phyloP scores from a whole-genome alignment of 1,284 basidiomycete species.

The Agaricales sp. region DNA sequence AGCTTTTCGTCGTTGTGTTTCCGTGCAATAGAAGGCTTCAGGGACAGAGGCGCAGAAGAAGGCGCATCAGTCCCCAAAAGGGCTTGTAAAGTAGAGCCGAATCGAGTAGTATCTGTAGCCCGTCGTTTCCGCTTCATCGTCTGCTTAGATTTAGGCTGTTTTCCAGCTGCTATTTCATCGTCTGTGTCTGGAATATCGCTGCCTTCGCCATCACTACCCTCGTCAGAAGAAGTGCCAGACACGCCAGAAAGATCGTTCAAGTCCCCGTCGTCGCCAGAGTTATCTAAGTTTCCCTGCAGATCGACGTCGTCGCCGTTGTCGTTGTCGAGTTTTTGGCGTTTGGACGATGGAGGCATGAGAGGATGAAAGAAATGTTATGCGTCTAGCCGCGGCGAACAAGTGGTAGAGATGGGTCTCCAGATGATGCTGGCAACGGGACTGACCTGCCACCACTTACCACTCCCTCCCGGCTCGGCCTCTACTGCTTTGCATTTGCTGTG shows the following conservation, averaged over 20 bases:
- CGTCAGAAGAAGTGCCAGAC: conserved; percentile 13
- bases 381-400: too few relatives aligned
- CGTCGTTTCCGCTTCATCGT: conserved; percentile 72
- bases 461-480: too few relatives aligned
- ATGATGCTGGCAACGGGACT: conserved; percentile 1
- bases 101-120: conserved; percentile 63
- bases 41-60: conserved; percentile 55
- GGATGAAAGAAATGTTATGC: conserved; percentile 6
- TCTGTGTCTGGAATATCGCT: conserved; percentile 32
- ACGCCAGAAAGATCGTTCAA: conserved; percentile 18
- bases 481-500: too few relatives aligned
- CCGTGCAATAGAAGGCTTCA: conserved; percentile 61
- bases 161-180: conserved; percentile 48
- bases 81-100: conserved; percentile 61
- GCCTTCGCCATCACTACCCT: conserved; percentile 10
- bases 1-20: conserved; percentile 65
- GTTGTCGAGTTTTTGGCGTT: conserved; percentile 28
- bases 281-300: conserved; percentile 15
- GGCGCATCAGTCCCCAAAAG: conserved; percentile 60
- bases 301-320: conserved; percentile 17
- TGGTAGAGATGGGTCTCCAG: too few relatives aligned
- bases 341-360: conserved; percentile 26
- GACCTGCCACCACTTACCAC: too few relatives aligned
- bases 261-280: conserved; percentile 18
- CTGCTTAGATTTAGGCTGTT: conserved; percentile 57